Evolutionary conservation across 2,329 filamentous ascomycete genomes (phyloP).

Genomic region (Dactylonectria estremocensis): DNA sequence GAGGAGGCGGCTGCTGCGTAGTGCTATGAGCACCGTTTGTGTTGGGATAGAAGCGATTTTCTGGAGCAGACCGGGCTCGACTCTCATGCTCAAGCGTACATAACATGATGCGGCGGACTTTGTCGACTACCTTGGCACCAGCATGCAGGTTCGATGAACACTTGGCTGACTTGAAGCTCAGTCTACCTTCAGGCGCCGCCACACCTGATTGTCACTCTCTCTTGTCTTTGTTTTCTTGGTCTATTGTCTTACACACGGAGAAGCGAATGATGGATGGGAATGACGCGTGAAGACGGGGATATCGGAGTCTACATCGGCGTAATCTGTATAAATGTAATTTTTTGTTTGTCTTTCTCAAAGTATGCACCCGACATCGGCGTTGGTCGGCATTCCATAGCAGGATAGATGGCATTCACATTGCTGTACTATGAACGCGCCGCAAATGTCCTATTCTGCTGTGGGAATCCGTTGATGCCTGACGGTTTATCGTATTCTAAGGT

Average conservation of each 20-base stretch:
- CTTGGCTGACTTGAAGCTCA: constrained; percentile 6
- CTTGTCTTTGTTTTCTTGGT: constrained; percentile 42
- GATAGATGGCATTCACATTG: constrained; percentile 37
- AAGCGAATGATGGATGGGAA: constrained; percentile 43
- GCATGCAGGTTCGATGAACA: constrained; percentile 18
- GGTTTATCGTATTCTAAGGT: constrained; percentile 37
- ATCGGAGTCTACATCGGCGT: constrained; percentile 50
- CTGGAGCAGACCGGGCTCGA: constrained; percentile 17
- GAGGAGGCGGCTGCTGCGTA: constrained; percentile 65
- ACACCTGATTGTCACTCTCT: constrained; percentile 33
- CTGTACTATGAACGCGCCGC: constrained; percentile 18
- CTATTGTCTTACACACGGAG: constrained; percentile 42
- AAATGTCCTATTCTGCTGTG: background rate
- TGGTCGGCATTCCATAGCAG: constrained; percentile 46
- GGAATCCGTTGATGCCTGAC: background rate
- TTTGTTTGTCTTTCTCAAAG: constrained; percentile 40
- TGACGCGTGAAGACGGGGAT: constrained; percentile 45
- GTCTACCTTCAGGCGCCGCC: constrained; percentile 18
- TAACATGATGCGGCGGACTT: constrained; percentile 16
- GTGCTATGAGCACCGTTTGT: constrained; percentile 59
- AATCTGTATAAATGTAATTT: constrained; percentile 48
- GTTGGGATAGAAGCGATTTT: constrained; percentile 25
- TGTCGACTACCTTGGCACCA: constrained; percentile 20
- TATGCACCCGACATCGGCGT: constrained; percentile 34
- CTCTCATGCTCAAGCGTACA: constrained; percentile 25